Evolutionary conservation across 805 yeast genomes (phyloP).

Genomic region (Candida orba): DNA sequence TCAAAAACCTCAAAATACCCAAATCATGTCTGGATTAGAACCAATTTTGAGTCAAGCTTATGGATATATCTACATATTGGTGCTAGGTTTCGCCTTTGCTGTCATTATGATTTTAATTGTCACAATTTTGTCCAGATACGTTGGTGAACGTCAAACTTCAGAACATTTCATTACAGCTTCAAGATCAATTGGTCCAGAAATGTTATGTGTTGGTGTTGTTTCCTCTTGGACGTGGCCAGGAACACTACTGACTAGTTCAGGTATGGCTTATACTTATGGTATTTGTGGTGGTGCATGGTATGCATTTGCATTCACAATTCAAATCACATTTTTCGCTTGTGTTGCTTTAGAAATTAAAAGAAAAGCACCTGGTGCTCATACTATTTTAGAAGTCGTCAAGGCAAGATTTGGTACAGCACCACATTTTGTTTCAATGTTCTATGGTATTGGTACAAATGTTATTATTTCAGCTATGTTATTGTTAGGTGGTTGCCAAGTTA

Average conservation of each 20-base stretch:
- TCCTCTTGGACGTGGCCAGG: conserved; percentile 41
- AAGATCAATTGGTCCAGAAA: conserved; percentile 32
- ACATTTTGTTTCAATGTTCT: conserved; percentile 27
- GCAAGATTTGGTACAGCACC: conserved; percentile 29
- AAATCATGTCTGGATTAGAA: conserved; percentile 8
- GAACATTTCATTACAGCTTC: conserved; percentile 37
- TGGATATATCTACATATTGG: conserved; percentile 32
- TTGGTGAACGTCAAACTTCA: conserved; percentile 35
- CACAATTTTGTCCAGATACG: conserved; percentile 24
- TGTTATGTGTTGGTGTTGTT: conserved; percentile 30
- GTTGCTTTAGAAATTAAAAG: conserved; percentile 31
- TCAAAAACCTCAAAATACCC: neutral
- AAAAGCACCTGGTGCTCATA: conserved; percentile 34
- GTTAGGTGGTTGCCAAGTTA: conserved; percentile 35
- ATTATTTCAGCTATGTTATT: conserved; percentile 30
- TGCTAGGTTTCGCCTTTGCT: conserved; percentile 30
- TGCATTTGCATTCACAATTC: conserved; percentile 29
- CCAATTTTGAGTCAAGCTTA: conserved; percentile 27
- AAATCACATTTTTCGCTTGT: conserved; percentile 28
- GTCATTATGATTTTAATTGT: conserved; percentile 32
- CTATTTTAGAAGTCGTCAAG: conserved; percentile 29
- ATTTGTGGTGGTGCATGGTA: conserved; percentile 31
- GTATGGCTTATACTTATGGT: conserved; percentile 33
- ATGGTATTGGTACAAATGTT: conserved; percentile 30
- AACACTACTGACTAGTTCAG: conserved; percentile 28